phyloP scores from a whole-genome alignment of 2,329 filamentous ascomycete genomes.

The Hymenoscyphus repandus region DNA sequence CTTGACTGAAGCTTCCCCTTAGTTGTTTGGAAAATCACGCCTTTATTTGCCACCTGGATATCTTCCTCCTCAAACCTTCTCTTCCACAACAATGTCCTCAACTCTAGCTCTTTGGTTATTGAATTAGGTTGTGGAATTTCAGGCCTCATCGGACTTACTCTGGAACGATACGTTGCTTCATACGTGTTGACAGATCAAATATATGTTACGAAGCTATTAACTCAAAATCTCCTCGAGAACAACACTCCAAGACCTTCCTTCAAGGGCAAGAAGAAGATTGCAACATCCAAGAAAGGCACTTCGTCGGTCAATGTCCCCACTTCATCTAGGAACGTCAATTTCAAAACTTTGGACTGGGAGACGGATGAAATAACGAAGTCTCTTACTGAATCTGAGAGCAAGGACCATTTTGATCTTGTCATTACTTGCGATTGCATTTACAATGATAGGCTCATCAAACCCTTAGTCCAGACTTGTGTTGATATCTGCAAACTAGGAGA shows the following conservation, averaged over 20 bases:
- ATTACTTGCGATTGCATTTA: constrained; percentile 93
- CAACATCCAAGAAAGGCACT: constrained; percentile 20
- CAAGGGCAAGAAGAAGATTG: constrained; percentile 16
- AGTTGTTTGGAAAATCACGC: constrained; percentile 92
- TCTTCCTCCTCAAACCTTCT: constrained; percentile 58
- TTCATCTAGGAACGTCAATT: constrained; percentile 40
- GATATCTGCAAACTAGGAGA: constrained; percentile 63
- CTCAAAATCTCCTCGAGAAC: constrained; percentile 69
- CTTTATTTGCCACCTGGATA: constrained; percentile 77
- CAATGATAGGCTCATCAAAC: constrained; percentile 78
- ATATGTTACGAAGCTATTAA: constrained; percentile 75
- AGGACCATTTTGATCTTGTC: constrained; percentile 61
- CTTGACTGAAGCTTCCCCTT: constrained; percentile 8
- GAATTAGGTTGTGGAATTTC: constrained; percentile 90
- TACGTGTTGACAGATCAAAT: constrained; percentile 85
- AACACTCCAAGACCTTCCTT: constrained; percentile 12
- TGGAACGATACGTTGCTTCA: constrained; percentile 52
- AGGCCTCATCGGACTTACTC: constrained; percentile 66
- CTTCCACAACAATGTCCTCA: constrained; percentile 49
- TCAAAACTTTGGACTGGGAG: constrained; percentile 79
- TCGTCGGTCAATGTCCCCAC: background rate
- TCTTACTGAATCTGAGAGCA: constrained; percentile 21
- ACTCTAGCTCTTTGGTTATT: constrained; percentile 53
- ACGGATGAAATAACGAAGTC: constrained; percentile 46
- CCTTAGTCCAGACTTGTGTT: constrained; percentile 75